Conservation (phyloP, 768 basidiomycete genomes). For the Phlebiopsis flavidoalba region DNA sequence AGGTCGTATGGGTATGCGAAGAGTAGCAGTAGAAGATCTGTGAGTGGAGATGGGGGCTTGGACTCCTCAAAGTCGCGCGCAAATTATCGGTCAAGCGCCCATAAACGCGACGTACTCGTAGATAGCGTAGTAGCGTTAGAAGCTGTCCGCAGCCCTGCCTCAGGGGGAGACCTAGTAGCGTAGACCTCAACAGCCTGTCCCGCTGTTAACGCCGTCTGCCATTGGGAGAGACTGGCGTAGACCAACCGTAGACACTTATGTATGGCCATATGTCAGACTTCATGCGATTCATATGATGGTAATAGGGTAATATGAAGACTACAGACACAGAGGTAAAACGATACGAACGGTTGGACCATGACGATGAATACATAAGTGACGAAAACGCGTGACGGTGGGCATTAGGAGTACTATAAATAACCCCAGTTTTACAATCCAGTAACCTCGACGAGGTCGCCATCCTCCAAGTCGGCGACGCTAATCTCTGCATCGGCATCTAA, state of each 20-base stretch:
- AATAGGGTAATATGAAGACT: not conserved
- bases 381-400: not conserved
- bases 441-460: conserved; percentile 77
- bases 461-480: conserved; percentile 65
- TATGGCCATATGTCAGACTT: not conserved
- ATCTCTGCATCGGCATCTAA: conserved; percentile 57
- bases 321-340: not conserved
- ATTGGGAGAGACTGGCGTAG: too few species aligned
- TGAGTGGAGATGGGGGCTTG: not conserved
- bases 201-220: too few species aligned
- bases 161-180: too few species aligned
- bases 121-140: too few species aligned
- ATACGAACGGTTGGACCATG: not conserved
- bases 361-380: not conserved
- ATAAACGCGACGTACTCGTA: not conserved
- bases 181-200: too few species aligned
- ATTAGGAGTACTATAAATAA: not conserved
- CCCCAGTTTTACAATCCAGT: conserved; percentile 42
- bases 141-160: too few species aligned
- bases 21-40: not conserved
- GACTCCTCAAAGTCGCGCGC: not conserved
- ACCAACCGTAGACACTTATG: not conserved
- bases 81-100: not conserved
- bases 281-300: not conserved
- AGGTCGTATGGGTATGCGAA: not conserved